Evolutionary conservation across 116 monocot species (phyloP), one percentile per base, ranked within the genome.

Genomic region (Dioscorea cayenensis): DNA sequence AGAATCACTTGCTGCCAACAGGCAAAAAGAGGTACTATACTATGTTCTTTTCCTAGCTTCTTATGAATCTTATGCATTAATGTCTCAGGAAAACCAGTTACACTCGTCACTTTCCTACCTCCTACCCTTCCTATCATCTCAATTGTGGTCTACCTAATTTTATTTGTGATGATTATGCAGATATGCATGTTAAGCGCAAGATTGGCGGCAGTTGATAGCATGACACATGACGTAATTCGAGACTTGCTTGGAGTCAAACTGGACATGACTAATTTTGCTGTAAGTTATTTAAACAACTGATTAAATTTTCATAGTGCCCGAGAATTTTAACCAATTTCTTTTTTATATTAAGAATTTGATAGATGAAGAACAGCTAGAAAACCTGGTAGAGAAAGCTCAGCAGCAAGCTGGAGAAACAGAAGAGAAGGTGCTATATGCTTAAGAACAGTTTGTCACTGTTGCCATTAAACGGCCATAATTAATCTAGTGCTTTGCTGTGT

Each of bases 171-270:
- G 12, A 55, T 14, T n/a, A 55, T 5, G 55, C 75, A 92, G 92
- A 75, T 92, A 14, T 92, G 88, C 52, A 66, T 74, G 77, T 71
- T 92, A 29, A 88, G 62, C 73, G 77, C 92, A 77, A 81, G 88
- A 76, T 68, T 92, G 66, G 92, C 83, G 49, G 77, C 78, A 32
- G 88, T 81, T 36, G 88, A 92, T 51, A 88, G 75, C 76, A 92
- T 92, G 92, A 88, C 92, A 21, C 92, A 92, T 71, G 92, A 92
- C 77, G 83, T 88, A 25, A 85, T 92, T 49, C 83, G 92, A 66
- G 92, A 92, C 63, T 73, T 92, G 71, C 78, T 92, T 75, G 92
- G 85, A 32, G 80, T 92, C 64, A 92, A 88, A 80, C 63, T 88
- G 70, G 85, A 92, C 65, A 85, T 92, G 80, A 84, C 78, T 36